phyloP scores from a whole-genome alignment of 2,329 filamentous ascomycete genomes.

The Domatiomyces globalis region DNA sequence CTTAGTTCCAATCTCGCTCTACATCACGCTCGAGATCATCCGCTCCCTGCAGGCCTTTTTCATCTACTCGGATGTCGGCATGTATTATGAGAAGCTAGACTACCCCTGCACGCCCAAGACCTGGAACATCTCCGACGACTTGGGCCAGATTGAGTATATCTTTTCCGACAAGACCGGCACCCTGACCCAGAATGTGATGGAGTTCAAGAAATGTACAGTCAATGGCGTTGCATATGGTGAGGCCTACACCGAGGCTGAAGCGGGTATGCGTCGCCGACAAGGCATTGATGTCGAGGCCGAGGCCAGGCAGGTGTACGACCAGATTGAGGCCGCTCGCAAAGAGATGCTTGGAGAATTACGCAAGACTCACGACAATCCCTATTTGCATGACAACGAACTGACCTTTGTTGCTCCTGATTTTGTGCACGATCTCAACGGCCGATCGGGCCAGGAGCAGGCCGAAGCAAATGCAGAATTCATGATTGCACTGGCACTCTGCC shows the following conservation, averaged over 20 bases:
- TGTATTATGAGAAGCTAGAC: constrained; percentile 93
- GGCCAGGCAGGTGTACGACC: constrained; percentile 52
- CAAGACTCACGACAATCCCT: constrained; percentile 73
- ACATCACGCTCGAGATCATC: constrained; percentile 93
- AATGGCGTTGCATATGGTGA: constrained; percentile 95
- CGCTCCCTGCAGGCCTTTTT: constrained; percentile 87
- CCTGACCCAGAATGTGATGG: constrained; percentile 87
- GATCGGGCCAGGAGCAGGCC: constrained; percentile 62
- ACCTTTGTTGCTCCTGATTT: constrained; percentile 90
- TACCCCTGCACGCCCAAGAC: constrained; percentile 94
- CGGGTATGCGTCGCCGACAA: constrained; percentile 84
- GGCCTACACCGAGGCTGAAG: constrained; percentile 92
- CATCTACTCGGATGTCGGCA: constrained; percentile 88
- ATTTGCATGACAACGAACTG: constrained; percentile 73
- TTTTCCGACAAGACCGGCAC: constrained; percentile 93
- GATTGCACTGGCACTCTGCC: constrained; percentile 86
- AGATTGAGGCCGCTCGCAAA: constrained; percentile 65
- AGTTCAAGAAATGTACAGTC: constrained; percentile 96
- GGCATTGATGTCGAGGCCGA: constrained; percentile 79
- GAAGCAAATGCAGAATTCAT: constrained; percentile 77
- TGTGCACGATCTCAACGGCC: constrained; percentile 65
- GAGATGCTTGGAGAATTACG: constrained; percentile 61
- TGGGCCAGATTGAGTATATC: constrained; percentile 97
- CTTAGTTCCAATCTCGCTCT: constrained; percentile 93
- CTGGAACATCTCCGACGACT: constrained; percentile 97